A percentile compares a stretch with the other conserved stretches of the same genome.
These are phyloP conservation scores for Tetrapisispora taiwanensis DNA, from an alignment of 805 yeast genomes.

Conservation along the genomic window DNA sequence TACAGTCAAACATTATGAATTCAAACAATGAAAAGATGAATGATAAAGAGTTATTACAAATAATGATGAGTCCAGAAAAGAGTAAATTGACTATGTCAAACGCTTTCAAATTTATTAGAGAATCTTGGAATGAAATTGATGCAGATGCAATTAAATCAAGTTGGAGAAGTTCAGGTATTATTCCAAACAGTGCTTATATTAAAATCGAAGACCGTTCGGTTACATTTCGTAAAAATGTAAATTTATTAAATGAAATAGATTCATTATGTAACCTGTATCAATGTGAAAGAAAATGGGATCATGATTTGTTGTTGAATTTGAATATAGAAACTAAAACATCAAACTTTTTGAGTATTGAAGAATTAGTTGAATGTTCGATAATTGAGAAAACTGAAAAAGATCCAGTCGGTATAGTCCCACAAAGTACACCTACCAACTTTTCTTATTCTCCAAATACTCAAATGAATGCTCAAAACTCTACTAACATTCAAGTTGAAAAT, in stretches of 20 bases:
- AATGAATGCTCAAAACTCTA: neutral
- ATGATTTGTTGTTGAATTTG: constrained; percentile 43
- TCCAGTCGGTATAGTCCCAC: constrained; percentile 4
- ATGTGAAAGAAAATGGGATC: constrained; percentile 49
- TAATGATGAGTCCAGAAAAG: constrained; percentile 27
- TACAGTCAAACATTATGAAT: constrained; percentile 15
- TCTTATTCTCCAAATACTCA: constrained; percentile 1
- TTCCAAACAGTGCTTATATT: constrained; percentile 27
- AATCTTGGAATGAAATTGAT: constrained; percentile 43
- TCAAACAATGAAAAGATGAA: neutral
- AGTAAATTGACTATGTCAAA: constrained; percentile 43
- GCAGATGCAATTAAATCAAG: constrained; percentile 31
- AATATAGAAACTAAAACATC: constrained; percentile 34
- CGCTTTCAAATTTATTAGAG: constrained; percentile 48
- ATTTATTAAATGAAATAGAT: constrained; percentile 33
- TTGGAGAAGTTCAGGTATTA: constrained; percentile 36
- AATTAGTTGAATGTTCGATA: constrained; percentile 50
- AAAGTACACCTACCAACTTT: constrained; percentile 3
- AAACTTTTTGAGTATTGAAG: constrained; percentile 47
- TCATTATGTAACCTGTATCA: constrained; percentile 38
- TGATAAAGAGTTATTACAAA: constrained; percentile 9
- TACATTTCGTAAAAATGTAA: constrained; percentile 26
- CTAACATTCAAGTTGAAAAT: neutral
- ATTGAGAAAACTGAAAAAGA: constrained; percentile 5
- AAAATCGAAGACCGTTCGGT: constrained; percentile 25